These are phyloP conservation scores for Fusarium nisikadoi DNA, from an alignment of 2,329 filamentous ascomycete genomes.

Conservation along the genomic window DNA sequence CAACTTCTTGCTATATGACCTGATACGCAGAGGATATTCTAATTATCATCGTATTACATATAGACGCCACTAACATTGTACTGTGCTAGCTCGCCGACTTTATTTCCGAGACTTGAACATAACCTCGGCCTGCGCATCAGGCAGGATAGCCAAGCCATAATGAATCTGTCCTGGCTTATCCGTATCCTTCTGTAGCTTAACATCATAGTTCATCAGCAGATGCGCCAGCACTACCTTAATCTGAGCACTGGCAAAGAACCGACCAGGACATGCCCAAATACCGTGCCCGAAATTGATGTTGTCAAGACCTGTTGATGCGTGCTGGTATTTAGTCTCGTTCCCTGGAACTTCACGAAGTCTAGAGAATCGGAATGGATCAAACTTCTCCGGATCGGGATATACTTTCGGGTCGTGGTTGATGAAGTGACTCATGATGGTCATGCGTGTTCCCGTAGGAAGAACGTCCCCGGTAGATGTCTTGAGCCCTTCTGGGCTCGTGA, in stretches of 20 bases:
- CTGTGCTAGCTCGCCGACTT: not conserved
- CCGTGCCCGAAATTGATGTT: not conserved
- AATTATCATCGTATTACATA: too few species aligned
- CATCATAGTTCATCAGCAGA: not conserved
- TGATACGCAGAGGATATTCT: too few species aligned
- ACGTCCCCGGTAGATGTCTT: not conserved
- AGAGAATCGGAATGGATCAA: not conserved
- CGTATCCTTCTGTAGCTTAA: not conserved
- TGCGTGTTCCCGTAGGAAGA: not conserved
- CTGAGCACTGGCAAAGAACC: not conserved
- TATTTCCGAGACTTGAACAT: not conserved
- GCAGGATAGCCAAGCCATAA: not conserved
- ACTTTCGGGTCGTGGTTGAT: not conserved
- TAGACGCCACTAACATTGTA: not conserved
- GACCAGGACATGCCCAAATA: not conserved
- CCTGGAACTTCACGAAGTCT: not conserved
- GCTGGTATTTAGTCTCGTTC: not conserved
- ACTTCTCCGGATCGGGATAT: not conserved
- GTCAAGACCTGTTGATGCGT: not conserved
- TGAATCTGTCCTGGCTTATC: not conserved
- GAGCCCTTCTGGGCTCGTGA: not conserved
- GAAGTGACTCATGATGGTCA: not conserved
- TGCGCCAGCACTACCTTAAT: not conserved
- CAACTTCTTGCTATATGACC: too few species aligned
- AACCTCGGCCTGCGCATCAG: not conserved